Conservation (phyloP, 805 yeast genomes). For the Danielia reshetovae region DNA sequence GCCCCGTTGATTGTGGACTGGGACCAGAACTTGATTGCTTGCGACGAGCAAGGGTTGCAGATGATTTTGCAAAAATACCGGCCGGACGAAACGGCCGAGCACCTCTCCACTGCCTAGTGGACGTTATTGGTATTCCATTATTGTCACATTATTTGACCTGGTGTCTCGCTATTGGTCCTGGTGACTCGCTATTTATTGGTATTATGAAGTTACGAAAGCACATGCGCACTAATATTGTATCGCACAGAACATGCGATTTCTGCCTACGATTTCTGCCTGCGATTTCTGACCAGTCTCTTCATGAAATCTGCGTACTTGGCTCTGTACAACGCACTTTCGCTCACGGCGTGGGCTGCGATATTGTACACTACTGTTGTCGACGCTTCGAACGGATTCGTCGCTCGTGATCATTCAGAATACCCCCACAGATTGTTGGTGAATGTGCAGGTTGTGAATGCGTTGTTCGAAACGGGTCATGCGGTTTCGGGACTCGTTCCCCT, state of each 20-base stretch:
- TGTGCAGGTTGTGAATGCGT: constrained; percentile 24
- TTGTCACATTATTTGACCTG: no score
- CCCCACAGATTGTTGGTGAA: constrained; percentile 29
- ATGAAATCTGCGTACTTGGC: constrained; percentile 7
- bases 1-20: constrained; percentile 45
- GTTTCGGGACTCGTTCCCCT: constrained; percentile 26
- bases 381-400: constrained; percentile 6
- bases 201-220: no score
- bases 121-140: no score
- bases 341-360: constrained; percentile 17
- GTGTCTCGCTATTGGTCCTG: no score
- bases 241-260: no score
- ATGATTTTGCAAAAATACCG: constrained; percentile 29
- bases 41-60: constrained; percentile 30
- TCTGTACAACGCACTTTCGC: constrained; percentile 17
- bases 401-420: no score
- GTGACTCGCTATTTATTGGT: no score
- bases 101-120: constrained; percentile 13
- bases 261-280: no score
- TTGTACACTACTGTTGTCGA: constrained; percentile 12
- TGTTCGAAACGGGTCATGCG: constrained; percentile 22
- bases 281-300: neutral
- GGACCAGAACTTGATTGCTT: constrained; percentile 42
- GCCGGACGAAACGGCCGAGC: constrained; percentile 6
- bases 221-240: no score